Conservation (phyloP, 2,329 filamentous ascomycete species). For the Ciborinia camelliae region DNA sequence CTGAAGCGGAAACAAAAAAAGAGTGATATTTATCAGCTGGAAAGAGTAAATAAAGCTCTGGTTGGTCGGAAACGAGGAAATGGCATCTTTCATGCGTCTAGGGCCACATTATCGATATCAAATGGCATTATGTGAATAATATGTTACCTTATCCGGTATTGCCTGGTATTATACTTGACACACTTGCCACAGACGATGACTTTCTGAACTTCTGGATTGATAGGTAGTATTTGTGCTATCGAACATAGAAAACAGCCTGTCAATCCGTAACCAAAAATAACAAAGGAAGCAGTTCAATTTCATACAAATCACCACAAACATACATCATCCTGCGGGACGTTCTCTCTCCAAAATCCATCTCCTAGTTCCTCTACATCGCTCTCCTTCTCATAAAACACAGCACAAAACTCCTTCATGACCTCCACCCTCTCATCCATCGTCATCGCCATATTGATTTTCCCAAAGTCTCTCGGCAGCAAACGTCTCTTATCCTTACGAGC, state of each 20-base stretch:
- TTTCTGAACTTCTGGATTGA: too few relatives aligned
- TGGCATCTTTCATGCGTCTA: too few relatives aligned
- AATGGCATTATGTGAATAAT: too few relatives aligned
- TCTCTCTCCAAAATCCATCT: background rate
- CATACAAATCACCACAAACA: background rate
- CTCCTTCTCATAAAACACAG: background rate
- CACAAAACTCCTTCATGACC: background rate
- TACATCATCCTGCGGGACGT: background rate
- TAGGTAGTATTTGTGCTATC: too few relatives aligned
- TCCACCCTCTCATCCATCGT: conserved; percentile 1
- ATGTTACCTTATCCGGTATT: too few relatives aligned
- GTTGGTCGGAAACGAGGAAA: too few relatives aligned
- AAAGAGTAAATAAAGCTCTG: too few relatives aligned
- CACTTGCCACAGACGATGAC: too few relatives aligned
- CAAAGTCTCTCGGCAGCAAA: background rate
- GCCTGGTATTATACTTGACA: too few relatives aligned
- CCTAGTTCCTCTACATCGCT: background rate
- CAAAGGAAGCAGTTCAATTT: background rate
- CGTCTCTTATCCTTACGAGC: background rate
- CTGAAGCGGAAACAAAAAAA: too few relatives aligned
- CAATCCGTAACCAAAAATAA: background rate
- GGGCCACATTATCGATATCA: too few relatives aligned
- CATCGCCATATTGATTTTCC: background rate
- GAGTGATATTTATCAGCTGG: too few relatives aligned
- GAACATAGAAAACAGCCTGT: background rate